A percentile compares a stretch with the other conserved stretches of the same genome.
These are phyloP conservation scores for Aspergillus ustus DNA, from an alignment of 2,329 filamentous ascomycete species.

Conservation along the genomic window DNA sequence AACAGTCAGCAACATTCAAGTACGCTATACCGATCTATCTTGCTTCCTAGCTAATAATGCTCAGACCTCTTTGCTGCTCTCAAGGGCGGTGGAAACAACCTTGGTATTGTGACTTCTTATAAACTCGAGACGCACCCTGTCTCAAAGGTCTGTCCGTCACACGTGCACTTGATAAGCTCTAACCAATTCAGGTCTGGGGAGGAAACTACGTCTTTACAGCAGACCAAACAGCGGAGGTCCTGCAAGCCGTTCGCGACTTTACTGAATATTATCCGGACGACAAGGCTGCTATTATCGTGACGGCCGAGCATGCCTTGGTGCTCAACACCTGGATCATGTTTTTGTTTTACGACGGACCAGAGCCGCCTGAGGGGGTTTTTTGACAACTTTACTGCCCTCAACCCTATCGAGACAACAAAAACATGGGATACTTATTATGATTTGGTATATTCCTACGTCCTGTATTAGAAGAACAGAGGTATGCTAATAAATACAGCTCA, in stretches of 20 bases:
- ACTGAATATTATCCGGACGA: constrained; percentile 58
- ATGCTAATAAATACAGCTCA: constrained; percentile 28
- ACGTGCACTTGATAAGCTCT: constrained; percentile 16
- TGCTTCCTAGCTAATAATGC: background rate
- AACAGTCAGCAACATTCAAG: constrained; percentile 40
- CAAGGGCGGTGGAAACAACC: constrained; percentile 51
- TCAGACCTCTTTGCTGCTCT: constrained; percentile 49
- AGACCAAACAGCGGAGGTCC: constrained; percentile 41
- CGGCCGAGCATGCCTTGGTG: constrained; percentile 53
- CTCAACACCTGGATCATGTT: constrained; percentile 65
- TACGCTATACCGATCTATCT: constrained; percentile 12
- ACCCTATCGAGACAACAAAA: constrained; percentile 52
- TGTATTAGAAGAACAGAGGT: background rate
- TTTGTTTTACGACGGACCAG: constrained; percentile 65
- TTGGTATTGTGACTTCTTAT: constrained; percentile 50
- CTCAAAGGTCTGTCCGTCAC: constrained; percentile 28
- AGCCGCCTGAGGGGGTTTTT: constrained; percentile 59
- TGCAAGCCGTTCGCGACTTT: constrained; percentile 41
- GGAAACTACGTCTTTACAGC: constrained; percentile 50
- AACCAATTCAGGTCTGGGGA: constrained; percentile 48
- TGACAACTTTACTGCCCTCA: constrained; percentile 58
- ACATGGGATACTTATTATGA: constrained; percentile 53
- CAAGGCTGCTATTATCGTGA: constrained; percentile 65
- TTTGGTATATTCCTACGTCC: constrained; percentile 38
- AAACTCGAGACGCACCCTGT: constrained; percentile 38